Conservation (phyloP, 2,329 filamentous ascomycete genomes). For the Penicillium vulpinum region DNA sequence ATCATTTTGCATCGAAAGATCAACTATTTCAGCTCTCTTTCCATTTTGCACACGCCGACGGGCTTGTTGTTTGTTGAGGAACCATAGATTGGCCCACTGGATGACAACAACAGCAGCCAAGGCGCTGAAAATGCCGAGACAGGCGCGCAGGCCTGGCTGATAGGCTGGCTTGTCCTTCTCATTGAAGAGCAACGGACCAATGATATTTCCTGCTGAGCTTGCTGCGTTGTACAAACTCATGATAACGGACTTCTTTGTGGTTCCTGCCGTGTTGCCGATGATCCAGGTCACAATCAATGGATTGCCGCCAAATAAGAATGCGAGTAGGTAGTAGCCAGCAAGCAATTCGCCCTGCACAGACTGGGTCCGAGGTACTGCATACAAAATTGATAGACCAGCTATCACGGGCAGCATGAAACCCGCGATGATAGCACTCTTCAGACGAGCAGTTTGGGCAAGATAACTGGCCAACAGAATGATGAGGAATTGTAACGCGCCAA, state of each 20-base stretch:
- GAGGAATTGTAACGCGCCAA: slow-evolving; percentile 61
- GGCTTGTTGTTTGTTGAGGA: slow-evolving; percentile 57
- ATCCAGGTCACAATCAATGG: slow-evolving; percentile 69
- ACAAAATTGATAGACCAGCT: slow-evolving; percentile 57
- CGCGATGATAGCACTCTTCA: slow-evolving; percentile 60
- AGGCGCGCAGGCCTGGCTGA: slow-evolving; percentile 56
- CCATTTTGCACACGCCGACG: slow-evolving; percentile 58
- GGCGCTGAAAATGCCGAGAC: slow-evolving; percentile 48
- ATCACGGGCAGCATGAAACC: slow-evolving; percentile 61
- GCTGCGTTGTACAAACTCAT: slow-evolving; percentile 66
- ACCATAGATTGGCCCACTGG: slow-evolving; percentile 56
- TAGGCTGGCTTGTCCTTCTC: slow-evolving; percentile 60
- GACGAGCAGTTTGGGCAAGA: slow-evolving; percentile 56
- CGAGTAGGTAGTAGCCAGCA: slow-evolving; percentile 64
- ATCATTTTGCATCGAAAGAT: slow-evolving; percentile 60
- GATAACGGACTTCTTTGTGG: slow-evolving; percentile 65
- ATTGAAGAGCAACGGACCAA: slow-evolving; percentile 65
- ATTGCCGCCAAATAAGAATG: slow-evolving; percentile 66
- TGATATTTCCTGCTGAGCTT: slow-evolving; percentile 63
- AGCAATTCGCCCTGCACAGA: slow-evolving; percentile 53
- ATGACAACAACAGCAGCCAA: slow-evolving; percentile 55
- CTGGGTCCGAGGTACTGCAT: slow-evolving; percentile 50
- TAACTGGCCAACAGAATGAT: slow-evolving; percentile 61
- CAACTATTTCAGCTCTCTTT: slow-evolving; percentile 60
- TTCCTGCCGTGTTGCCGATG: slow-evolving; percentile 66